Conservation (phyloP, 306 rosid species). For the Castanea mollissima region DNA sequence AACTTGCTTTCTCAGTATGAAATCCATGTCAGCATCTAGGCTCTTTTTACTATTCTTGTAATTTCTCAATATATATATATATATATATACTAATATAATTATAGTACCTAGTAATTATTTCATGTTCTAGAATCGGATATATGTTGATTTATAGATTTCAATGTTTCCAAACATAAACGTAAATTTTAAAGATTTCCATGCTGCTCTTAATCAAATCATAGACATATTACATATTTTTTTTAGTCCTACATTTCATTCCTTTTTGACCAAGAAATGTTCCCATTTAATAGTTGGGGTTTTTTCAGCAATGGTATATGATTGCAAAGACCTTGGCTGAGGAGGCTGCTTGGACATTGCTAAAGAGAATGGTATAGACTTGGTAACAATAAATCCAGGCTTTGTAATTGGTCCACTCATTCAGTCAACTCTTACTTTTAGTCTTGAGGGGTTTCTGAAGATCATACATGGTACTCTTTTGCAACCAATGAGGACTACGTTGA, state of each 20-base stretch:
- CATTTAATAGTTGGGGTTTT: background rate
- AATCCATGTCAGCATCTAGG: too few relatives aligned
- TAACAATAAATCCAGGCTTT: constrained; percentile 20
- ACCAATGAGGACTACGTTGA: too few relatives aligned
- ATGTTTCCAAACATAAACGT: background rate
- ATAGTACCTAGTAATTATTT: background rate
- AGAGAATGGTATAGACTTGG: constrained; percentile 27
- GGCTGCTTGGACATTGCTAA: constrained; percentile 32
- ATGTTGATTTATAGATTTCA: background rate
- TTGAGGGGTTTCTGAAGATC: background rate
- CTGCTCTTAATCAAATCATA: background rate
- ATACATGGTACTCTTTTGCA: background rate
- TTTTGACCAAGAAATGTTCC: too few relatives aligned
- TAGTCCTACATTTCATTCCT: too few relatives aligned
- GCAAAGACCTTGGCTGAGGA: constrained; percentile 39
- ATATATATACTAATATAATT: too few relatives aligned
- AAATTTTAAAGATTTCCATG: background rate
- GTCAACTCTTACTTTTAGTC: background rate
- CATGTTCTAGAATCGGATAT: background rate
- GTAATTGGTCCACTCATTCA: constrained; percentile 36
- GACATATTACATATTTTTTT: background rate
- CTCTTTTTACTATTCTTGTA: too few relatives aligned
- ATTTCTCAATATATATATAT: too few relatives aligned
- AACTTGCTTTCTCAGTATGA: too few relatives aligned
- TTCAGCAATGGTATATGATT: constrained; percentile 16